These are phyloP conservation scores for Chlamydomonas reinhardtii DNA, from an alignment of 163 green algal genomes.

Conservation along the genomic window DNA sequence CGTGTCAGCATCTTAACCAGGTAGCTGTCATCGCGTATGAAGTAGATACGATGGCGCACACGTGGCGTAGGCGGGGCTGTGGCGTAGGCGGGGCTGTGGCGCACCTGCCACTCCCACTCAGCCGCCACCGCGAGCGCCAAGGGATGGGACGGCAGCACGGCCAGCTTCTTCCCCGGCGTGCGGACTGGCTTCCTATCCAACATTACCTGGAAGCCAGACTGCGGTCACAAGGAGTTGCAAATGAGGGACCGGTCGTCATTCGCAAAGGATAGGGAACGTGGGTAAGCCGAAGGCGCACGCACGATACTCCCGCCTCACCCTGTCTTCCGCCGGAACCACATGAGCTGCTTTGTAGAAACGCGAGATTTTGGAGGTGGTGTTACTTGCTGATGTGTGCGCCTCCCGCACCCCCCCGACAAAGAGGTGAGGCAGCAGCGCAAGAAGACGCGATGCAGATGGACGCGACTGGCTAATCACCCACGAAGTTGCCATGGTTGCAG, in stretches of 20 bases:
- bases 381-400: neutral
- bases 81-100: neutral
- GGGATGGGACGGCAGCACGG: constrained; percentile 77
- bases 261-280: no score
- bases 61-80: no score
- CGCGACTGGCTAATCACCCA: neutral
- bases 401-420: neutral
- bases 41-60: no score
- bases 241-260: no score
- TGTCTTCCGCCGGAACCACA: neutral
- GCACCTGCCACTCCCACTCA: constrained; percentile 94
- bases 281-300: no score
- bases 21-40: no score
- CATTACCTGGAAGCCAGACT: constrained; percentile 73
- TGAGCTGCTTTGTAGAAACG: constrained; percentile 58
- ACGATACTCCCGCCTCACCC: neutral
- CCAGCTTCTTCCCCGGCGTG: constrained; percentile 76
- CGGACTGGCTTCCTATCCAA: constrained; percentile 79
- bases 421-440: constrained; percentile 38
- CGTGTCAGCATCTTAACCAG: no score
- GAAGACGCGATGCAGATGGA: neutral
- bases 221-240: no score
- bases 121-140: constrained; percentile 88
- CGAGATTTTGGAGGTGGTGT: neutral
- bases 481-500: no score